Percentiles rank a stretch among this genome's conserved stretches.
Evolutionary conservation across 2,329 filamentous ascomycete species (phyloP).

Genomic region (Mariannaea elegans): DNA sequence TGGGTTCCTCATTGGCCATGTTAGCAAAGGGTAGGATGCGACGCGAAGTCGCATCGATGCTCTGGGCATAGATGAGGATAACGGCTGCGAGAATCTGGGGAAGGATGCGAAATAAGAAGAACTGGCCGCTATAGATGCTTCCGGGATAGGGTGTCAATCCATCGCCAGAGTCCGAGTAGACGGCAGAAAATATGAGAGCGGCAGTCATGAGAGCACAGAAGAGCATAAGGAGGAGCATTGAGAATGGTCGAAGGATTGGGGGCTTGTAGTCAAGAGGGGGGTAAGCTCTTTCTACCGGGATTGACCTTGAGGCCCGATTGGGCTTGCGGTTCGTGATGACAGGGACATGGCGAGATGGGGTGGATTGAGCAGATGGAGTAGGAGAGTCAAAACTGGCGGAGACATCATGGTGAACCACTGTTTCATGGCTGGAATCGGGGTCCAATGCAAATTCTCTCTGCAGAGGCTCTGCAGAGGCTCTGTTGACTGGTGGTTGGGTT

Average conservation of each 20-base stretch:
- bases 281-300: constrained; percentile 49
- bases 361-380: constrained; percentile 26
- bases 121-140: constrained; percentile 74
- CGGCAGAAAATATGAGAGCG: constrained; percentile 75
- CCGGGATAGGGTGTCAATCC: constrained; percentile 75
- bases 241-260: constrained; percentile 71
- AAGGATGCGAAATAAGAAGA: constrained; percentile 87
- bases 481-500: neutral
- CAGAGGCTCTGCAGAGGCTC: neutral
- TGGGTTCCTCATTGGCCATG: constrained; percentile 73
- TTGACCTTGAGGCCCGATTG: constrained; percentile 45
- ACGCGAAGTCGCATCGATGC: constrained; percentile 76
- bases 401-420: constrained; percentile 29
- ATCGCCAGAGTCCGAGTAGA: constrained; percentile 69
- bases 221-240: constrained; percentile 67
- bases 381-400: constrained; percentile 21
- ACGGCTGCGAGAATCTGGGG: constrained; percentile 79
- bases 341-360: constrained; percentile 23
- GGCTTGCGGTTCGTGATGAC: constrained; percentile 38
- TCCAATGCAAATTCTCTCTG: constrained; percentile 16
- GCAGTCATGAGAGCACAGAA: constrained; percentile 75
- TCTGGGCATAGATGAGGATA: constrained; percentile 80
- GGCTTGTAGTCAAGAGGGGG: constrained; percentile 75
- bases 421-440: constrained; percentile 30
- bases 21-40: constrained; percentile 80